Conservation (phyloP, 2,329 filamentous ascomycete species). For the Metarhizium humberi region DNA sequence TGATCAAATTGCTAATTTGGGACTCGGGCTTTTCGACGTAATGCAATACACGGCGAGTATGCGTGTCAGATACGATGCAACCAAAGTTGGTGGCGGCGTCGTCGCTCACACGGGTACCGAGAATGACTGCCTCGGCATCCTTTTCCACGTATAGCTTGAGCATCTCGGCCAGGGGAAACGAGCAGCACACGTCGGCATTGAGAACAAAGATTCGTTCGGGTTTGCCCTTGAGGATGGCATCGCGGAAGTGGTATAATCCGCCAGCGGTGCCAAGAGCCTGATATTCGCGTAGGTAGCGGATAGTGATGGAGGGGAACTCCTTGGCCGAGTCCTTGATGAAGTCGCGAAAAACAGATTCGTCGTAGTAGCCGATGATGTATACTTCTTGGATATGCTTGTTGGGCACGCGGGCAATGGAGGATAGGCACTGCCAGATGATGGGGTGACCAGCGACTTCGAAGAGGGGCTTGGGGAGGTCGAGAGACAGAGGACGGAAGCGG, state of each 20-base stretch:
- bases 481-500: conserved; percentile 85
- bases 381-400: conserved; percentile 79
- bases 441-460: conserved; percentile 98
- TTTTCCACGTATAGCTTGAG: conserved; percentile 88
- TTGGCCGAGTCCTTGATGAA: conserved; percentile 88
- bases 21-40: conserved; percentile 99
- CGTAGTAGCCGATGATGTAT: conserved; percentile 97
- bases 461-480: conserved; percentile 95
- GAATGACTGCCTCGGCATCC: conserved; percentile 91
- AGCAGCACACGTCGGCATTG: conserved; percentile 98
- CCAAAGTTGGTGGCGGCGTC: conserved; percentile 94
- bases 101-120: conserved; percentile 83
- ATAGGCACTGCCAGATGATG: conserved; percentile 96
- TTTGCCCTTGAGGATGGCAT: conserved; percentile 92
- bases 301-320: conserved; percentile 73
- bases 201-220: conserved; percentile 95
- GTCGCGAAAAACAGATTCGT: conserved; percentile 92
- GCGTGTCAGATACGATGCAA: conserved; percentile 90
- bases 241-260: conserved; percentile 97
- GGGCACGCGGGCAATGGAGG: conserved; percentile 80
- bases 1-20: conserved; percentile 96
- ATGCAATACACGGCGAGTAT: conserved; percentile 92
- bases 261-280: conserved; percentile 91
- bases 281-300: conserved; percentile 97
- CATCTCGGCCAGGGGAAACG: conserved; percentile 94